Percentiles rank a stretch among this genome's conserved stretches.
Conservation (phyloP, 768 basidiomycete genomes). For the Suillus lakei region DNA sequence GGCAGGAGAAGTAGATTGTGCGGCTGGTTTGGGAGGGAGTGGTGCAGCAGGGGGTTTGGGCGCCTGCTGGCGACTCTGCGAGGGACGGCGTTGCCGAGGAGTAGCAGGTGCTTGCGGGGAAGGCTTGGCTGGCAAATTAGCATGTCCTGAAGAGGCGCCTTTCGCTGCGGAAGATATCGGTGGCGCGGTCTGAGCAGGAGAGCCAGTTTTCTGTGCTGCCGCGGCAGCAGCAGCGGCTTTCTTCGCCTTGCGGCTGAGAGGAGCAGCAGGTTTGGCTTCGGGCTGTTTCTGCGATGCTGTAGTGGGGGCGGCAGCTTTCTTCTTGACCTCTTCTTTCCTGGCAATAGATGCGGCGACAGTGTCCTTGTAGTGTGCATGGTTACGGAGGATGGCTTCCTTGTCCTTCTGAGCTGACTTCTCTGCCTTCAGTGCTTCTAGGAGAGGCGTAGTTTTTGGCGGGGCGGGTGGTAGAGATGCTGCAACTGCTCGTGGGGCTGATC, state of each 20-base stretch:
- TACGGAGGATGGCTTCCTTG: conserved; percentile 72
- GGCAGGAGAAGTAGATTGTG: conserved; percentile 1
- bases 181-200: conserved; percentile 15
- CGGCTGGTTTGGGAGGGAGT: conserved; percentile 2
- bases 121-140: conserved; percentile 20
- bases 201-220: conserved; percentile 26
- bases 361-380: conserved; percentile 75
- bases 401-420: conserved; percentile 70
- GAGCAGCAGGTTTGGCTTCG: conserved; percentile 28
- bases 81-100: conserved; percentile 21
- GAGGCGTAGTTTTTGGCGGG: conserved; percentile 82
- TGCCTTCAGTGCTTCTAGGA: conserved; percentile 91
- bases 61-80: conserved; percentile 19
- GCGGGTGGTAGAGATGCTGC: conserved; percentile 63
- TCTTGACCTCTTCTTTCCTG: conserved; percentile 44
- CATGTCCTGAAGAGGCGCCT: conserved; percentile 2
- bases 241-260: conserved; percentile 41
- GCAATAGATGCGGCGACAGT: conserved; percentile 31
- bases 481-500: conserved; percentile 43
- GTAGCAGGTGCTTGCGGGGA: conserved; percentile 8
- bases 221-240: conserved; percentile 35
- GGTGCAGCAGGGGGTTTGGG: conserved; percentile 16
- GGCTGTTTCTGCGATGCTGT: conserved; percentile 38
- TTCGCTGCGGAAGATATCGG: conserved; percentile 5
- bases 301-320: conserved; percentile 35